Conservation (phyloP, 2,329 filamentous ascomycete genomes). For the Diaporthe ampelina region DNA sequence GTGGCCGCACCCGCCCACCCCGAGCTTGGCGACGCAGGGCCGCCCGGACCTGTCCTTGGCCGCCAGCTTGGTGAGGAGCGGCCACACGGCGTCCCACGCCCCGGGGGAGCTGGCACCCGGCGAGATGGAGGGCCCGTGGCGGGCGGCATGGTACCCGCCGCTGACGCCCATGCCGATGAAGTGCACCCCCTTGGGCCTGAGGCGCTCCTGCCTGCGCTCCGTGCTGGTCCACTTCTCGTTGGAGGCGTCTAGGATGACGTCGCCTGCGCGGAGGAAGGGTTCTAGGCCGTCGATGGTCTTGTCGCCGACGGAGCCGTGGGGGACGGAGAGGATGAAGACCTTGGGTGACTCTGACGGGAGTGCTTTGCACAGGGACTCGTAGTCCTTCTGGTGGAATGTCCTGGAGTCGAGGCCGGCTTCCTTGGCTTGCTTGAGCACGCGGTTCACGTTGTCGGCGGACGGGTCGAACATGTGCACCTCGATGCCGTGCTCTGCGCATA, state of each 20-base stretch:
- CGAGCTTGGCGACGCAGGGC: slow-evolving; percentile 72
- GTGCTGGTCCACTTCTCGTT: slow-evolving; percentile 78
- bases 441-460: slow-evolving; percentile 59
- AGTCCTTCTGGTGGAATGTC: slow-evolving; percentile 55
- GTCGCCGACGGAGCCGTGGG: slow-evolving; percentile 59
- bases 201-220: slow-evolving; percentile 71
- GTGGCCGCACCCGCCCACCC: slow-evolving; percentile 75
- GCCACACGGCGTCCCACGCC: slow-evolving; percentile 70
- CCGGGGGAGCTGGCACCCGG: slow-evolving; percentile 70
- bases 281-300: slow-evolving; percentile 52
- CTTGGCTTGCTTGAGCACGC: slow-evolving; percentile 52
- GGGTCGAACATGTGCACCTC: slow-evolving; percentile 69
- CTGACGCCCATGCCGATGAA: slow-evolving; percentile 79
- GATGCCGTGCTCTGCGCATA: slow-evolving; percentile 69
- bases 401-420: slow-evolving; percentile 48
- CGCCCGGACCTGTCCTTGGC: slow-evolving; percentile 72
- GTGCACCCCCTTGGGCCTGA: slow-evolving; percentile 68
- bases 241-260: slow-evolving; percentile 77
- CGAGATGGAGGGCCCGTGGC: slow-evolving; percentile 76
- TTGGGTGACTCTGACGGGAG: slow-evolving; percentile 58
- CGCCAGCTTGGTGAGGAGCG: slow-evolving; percentile 71
- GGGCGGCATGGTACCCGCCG: slow-evolving; percentile 77
- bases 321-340: slow-evolving; percentile 66
- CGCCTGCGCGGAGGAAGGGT: slow-evolving; percentile 68
- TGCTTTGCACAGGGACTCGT: slow-evolving; percentile 63